Conservation (phyloP, 305 asterid species). For the Fraxinus albicans region DNA sequence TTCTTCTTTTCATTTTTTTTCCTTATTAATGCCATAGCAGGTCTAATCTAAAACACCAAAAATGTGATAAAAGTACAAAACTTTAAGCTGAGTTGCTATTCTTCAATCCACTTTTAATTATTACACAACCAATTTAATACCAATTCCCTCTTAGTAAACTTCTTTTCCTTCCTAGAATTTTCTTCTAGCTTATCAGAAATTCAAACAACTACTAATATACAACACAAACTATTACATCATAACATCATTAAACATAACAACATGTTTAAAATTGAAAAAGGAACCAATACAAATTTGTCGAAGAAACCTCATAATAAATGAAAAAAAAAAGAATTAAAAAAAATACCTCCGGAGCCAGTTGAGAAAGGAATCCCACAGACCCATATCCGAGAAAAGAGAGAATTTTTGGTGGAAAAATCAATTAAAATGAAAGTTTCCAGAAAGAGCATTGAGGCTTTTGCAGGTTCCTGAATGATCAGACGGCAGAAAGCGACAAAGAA, state of each 20-base stretch:
- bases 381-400: constrained; percentile 43
- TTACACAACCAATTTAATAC: background rate
- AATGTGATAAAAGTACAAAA: background rate
- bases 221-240: background rate
- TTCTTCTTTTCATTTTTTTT: background rate
- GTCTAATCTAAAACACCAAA: background rate
- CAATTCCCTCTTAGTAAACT: background rate
- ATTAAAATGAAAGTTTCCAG: background rate
- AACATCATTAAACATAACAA: background rate
- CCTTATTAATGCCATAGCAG: background rate
- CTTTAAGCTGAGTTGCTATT: background rate
- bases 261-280: background rate
- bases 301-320: background rate
- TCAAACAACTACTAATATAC: background rate
- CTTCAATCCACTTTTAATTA: background rate
- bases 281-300: background rate
- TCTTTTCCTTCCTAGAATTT: background rate
- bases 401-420: constrained; percentile 11
- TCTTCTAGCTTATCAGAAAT: background rate
- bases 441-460: background rate
- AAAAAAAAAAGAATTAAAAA: background rate
- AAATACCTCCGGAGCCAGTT: constrained; percentile 82
- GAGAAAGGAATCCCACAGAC: constrained; percentile 75
- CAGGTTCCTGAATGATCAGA: constrained; percentile 29
- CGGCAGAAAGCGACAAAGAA: constrained; percentile 16